phyloP scores from a whole-genome alignment of 148 eudicot species.

The Rhododendron molle region DNA sequence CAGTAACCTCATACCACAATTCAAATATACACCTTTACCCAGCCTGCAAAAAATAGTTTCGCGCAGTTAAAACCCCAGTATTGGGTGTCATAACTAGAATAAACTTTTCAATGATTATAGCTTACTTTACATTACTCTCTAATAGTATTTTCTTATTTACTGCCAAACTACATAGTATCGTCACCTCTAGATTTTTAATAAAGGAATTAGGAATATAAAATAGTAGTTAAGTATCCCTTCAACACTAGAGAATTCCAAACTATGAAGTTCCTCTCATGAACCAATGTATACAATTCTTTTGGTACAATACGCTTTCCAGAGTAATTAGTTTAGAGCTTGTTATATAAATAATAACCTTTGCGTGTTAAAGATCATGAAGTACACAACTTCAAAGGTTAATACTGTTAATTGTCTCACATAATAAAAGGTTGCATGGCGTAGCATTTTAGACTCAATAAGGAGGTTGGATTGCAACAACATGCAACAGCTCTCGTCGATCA shows the following conservation, averaged over 20 bases:
- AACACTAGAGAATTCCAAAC: neutral
- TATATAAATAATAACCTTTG: neutral
- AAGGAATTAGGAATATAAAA: neutral
- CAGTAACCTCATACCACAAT: neutral
- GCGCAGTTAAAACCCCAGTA: neutral
- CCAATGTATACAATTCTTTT: neutral
- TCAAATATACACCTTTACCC: neutral
- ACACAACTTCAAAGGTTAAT: neutral
- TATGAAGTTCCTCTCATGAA: neutral
- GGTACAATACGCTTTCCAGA: neutral
- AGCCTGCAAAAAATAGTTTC: neutral
- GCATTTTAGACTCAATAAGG: neutral
- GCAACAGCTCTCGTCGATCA: neutral
- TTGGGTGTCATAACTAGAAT: neutral
- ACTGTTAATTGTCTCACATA: neutral
- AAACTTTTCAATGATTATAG: neutral
- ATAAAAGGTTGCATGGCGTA: neutral
- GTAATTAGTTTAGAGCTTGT: neutral
- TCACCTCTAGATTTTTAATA: neutral
- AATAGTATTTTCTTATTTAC: neutral
- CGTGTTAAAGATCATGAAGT: neutral
- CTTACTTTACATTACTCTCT: neutral
- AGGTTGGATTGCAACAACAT: neutral
- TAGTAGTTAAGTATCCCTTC: neutral
- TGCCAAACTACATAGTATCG: neutral